phyloP scores from a whole-genome alignment of 2,329 filamentous ascomycete genomes.

The Aspergillaceae sp. region DNA sequence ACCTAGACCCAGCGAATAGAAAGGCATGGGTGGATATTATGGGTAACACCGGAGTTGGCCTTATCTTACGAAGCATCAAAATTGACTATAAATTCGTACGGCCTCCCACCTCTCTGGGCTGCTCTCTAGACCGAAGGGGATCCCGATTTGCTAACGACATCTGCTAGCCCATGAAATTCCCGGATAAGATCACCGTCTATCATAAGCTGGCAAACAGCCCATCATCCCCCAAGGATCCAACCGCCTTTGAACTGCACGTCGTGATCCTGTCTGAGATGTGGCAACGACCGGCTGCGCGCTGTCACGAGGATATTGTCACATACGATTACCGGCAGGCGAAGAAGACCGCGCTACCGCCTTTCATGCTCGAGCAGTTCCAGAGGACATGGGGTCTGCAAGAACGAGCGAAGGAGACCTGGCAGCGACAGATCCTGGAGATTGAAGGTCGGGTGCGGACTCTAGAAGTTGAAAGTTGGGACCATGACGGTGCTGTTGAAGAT shows the following conservation, averaged over 20 bases:
- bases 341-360: constrained; percentile 50
- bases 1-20: constrained; percentile 53
- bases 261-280: constrained; percentile 67
- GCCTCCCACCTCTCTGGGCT: constrained; percentile 8
- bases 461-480: constrained; percentile 68
- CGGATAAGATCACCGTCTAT: constrained; percentile 73
- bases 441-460: constrained; percentile 51
- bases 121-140: not conserved
- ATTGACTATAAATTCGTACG: constrained; percentile 82
- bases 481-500: constrained; percentile 62
- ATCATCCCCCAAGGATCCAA: constrained; percentile 28
- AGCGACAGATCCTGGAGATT: constrained; percentile 48
- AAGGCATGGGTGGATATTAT: constrained; percentile 61
- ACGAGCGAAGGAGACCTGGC: constrained; percentile 46
- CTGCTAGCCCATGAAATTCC: constrained; percentile 67
- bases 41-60: constrained; percentile 56
- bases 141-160: not conserved
- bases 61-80: constrained; percentile 72
- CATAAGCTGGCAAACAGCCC: constrained; percentile 59
- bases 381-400: constrained; percentile 56
- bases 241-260: constrained; percentile 43
- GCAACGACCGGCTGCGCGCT: constrained; percentile 62
- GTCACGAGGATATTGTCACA: constrained; percentile 67
- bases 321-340: constrained; percentile 60
- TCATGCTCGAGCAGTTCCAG: constrained; percentile 54